Conservation (phyloP, 306 rosid genomes). For the Medicago arabica region DNA sequence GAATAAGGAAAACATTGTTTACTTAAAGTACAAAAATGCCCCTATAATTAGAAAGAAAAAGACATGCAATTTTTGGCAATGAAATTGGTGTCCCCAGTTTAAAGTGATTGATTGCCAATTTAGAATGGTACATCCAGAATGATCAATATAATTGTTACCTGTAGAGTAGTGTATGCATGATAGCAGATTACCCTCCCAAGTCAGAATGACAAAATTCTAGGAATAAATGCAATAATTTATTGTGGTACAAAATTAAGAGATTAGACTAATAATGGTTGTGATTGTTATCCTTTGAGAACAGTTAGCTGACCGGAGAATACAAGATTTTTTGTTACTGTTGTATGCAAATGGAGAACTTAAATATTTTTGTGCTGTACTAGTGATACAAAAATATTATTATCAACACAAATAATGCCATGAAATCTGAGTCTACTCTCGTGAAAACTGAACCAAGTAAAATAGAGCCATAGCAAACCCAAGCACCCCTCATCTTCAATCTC, state of each 20-base stretch:
- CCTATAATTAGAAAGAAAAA: conserved; percentile 5
- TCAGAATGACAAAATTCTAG: not conserved
- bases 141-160: not conserved
- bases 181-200: not conserved
- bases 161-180: not conserved
- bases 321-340: not conserved
- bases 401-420: not conserved
- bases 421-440: conserved; percentile 1
- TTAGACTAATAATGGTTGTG: conserved; percentile 9
- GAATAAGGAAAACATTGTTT: not conserved
- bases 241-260: not conserved
- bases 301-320: not conserved
- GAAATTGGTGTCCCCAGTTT: not conserved
- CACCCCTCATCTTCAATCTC: not conserved
- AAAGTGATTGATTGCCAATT: not conserved
- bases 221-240: not conserved
- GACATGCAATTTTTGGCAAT: not conserved
- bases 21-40: not conserved
- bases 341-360: too few species aligned
- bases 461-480: not conserved
- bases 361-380: not conserved
- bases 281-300: conserved; percentile 11
- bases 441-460: not conserved
- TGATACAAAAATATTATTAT: not conserved
- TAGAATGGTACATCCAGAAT: not conserved